Evolutionary conservation across 2,329 filamentous ascomycete species (phyloP), one percentile per base, ranked within the genome.

Genomic region (Aphanoascus verrucosus): DNA sequence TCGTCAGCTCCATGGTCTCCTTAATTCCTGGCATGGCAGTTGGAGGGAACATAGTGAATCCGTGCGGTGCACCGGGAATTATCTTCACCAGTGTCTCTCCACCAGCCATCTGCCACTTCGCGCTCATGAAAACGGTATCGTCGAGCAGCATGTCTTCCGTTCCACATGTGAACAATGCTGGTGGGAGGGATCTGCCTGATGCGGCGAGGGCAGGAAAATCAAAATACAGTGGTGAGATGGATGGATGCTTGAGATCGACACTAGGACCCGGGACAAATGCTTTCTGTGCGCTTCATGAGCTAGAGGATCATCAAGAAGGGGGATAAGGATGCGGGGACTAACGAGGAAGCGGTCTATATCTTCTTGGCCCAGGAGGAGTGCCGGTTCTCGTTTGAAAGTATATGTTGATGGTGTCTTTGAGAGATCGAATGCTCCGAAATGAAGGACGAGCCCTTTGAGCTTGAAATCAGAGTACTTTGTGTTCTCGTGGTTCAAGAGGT

Each of bases 121-220:
- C 65, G 3, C 69, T 68, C 78, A 82, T 80, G 45, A 77, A 62
- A 19, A 78, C 62, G 14, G 69, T 76, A 58, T 78, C 75, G 58
- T 78, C 75, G 0, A 81, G 59, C 55, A 81, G 58, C 5, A 71
- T 70, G 63, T 82, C 79, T 55, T 75, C 71, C 4, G 77, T 80
- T 0, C 78, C 78, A 55, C 73, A 76, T 0, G 73, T 69, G 57
- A 81, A 81, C 17, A 82, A 59, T 2, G 77, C 77, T 0, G 73
- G 72, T 20, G 77, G 78, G n/a, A 80, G 61, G 51, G 60, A 62
- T 59, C 31, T 66, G 46, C 41, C 54, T 28, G 28, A 60, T 61
- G 53, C 63, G 48, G 37, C n/a, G 1, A 67, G 50, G 40, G 59
- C 57, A 7, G 38, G 60, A n/a, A 75, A 43, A 54, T 80, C 69